Evolutionary conservation across 139 green algal species (phyloP).

Genomic region (Coelastrella sp.): DNA sequence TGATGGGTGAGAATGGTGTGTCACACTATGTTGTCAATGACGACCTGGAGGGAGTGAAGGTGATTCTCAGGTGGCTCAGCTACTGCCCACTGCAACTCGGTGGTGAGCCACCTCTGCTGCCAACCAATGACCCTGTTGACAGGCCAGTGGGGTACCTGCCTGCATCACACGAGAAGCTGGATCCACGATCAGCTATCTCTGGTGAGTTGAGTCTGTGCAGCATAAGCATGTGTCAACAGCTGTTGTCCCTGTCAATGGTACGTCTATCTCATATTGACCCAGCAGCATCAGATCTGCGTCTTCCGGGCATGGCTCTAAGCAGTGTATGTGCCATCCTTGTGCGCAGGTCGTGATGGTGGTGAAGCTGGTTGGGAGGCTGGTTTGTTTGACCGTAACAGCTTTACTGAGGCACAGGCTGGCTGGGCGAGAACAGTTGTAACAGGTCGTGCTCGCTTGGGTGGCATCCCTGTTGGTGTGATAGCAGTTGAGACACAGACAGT

Average conservation of each 20-base stretch:
- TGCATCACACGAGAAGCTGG: conserved; percentile 81
- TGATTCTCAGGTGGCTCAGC: conserved; percentile 75
- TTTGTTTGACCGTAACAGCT: conserved; percentile 93
- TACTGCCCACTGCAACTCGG: conserved; percentile 79
- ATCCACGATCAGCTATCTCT: conserved; percentile 83
- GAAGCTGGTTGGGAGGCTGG: conserved; percentile 73
- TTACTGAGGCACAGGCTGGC: conserved; percentile 86
- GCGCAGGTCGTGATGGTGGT: conserved; percentile 30
- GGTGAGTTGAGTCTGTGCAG: conserved; percentile 46
- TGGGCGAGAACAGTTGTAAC: conserved; percentile 96
- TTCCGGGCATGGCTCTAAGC: neutral
- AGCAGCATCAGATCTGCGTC: too few species aligned
- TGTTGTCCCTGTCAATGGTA: neutral
- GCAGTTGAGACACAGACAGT: conserved; percentile 87
- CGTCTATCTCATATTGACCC: too few species aligned
- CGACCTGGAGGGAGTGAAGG: conserved; percentile 86
- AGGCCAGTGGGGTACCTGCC: conserved; percentile 77
- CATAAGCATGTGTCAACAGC: neutral
- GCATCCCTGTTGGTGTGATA: conserved; percentile 93
- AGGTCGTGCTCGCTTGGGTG: conserved; percentile 93
- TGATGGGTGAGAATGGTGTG: conserved; percentile 98
- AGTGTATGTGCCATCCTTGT: neutral
- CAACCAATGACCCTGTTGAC: conserved; percentile 74
- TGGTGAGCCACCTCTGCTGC: conserved; percentile 64
- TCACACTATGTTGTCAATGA: conserved; percentile 94